These are phyloP conservation scores for Termitomyces sp. DNA, from an alignment of 768 basidiomycete genomes.

Conservation along the genomic window DNA sequence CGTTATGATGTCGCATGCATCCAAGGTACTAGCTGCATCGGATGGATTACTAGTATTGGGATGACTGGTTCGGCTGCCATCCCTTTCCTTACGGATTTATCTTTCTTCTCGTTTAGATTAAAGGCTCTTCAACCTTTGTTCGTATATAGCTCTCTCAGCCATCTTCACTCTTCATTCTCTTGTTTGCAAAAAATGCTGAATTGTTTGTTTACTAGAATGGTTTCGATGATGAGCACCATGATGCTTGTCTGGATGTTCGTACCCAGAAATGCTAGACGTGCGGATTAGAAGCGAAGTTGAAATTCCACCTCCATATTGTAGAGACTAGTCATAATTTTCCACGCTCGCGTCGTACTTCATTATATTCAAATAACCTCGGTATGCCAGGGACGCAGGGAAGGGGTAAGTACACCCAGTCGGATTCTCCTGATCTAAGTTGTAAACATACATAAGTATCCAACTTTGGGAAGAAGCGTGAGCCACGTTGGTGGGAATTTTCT, in stretches of 20 bases:
- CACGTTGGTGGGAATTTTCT: background rate
- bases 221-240: slow-evolving; percentile 21
- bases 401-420: background rate
- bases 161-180: too few species aligned
- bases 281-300: slow-evolving; percentile 5
- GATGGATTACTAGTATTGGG: slow-evolving; percentile 37
- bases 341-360: too few species aligned
- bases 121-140: slow-evolving; percentile 13
- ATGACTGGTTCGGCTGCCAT: slow-evolving; percentile 20
- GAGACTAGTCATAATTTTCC: background rate
- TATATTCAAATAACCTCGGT: too few species aligned
- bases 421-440: background rate
- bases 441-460: background rate
- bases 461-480: background rate
- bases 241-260: slow-evolving; percentile 19
- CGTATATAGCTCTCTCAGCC: background rate
- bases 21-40: slow-evolving; percentile 30
- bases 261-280: slow-evolving; percentile 12
- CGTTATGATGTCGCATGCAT: slow-evolving; percentile 30
- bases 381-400: background rate
- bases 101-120: slow-evolving; percentile 11
- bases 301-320: background rate
- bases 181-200: too few species aligned
- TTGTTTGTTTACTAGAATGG: slow-evolving; percentile 16
- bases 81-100: slow-evolving; percentile 13